Conservation (phyloP, 2,329 filamentous ascomycete species). For the Alternaria panax region DNA sequence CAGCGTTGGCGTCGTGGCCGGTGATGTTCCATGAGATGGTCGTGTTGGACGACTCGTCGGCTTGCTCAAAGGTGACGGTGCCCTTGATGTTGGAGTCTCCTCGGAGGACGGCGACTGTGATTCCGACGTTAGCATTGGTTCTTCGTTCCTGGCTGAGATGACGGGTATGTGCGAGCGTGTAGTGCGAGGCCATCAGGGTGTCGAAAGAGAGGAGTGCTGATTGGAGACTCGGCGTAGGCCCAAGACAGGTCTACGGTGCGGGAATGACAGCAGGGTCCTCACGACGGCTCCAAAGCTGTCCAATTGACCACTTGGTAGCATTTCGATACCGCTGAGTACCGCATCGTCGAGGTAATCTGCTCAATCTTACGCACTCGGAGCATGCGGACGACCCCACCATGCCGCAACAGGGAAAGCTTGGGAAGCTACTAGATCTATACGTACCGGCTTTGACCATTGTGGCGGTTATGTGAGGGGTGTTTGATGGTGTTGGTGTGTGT, state of each 20-base stretch:
- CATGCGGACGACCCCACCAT: slow-evolving; percentile 51
- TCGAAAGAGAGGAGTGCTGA: slow-evolving; percentile 24
- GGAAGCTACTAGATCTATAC: slow-evolving; percentile 49
- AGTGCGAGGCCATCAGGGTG: slow-evolving; percentile 40
- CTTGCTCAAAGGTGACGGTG: slow-evolving; percentile 95
- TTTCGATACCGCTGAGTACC: slow-evolving; percentile 15
- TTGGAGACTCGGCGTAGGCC: slow-evolving; percentile 26
- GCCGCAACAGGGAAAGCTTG: slow-evolving; percentile 32
- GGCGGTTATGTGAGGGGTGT: slow-evolving; percentile 57
- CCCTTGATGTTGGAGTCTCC: slow-evolving; percentile 96
- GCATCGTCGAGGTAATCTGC: slow-evolving; percentile 58
- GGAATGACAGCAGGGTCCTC: slow-evolving; percentile 37
- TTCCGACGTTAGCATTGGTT: slow-evolving; percentile 8
- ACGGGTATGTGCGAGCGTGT: neutral
- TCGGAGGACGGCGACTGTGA: slow-evolving; percentile 89
- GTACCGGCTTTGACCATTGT: slow-evolving; percentile 99
- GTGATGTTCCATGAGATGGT: slow-evolving; percentile 91
- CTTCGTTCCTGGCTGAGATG: no score
- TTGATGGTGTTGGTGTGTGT: slow-evolving; percentile 23
- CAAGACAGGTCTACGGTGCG: slow-evolving; percentile 15
- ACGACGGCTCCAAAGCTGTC: slow-evolving; percentile 12
- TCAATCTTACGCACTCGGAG: slow-evolving; percentile 63
- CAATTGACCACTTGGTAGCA: slow-evolving; percentile 29
- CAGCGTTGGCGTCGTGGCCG: slow-evolving; percentile 91
- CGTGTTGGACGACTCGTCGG: slow-evolving; percentile 79